Conservation (phyloP, 1,284 basidiomycete species). For the Puccinia hordei region DNA sequence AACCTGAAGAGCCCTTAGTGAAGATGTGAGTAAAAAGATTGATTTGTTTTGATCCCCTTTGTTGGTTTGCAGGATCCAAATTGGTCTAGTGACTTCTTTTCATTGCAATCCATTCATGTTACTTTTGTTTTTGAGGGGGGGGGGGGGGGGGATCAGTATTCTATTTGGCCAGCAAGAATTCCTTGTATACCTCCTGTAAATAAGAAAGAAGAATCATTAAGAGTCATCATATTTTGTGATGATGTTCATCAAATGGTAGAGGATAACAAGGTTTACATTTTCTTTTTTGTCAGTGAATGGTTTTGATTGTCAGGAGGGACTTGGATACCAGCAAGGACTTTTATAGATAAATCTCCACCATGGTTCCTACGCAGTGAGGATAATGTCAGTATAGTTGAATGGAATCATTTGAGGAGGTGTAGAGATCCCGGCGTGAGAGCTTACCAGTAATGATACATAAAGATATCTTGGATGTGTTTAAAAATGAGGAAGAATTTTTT, state of each 20-base stretch:
- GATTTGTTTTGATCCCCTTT: no score
- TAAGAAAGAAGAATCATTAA: not conserved
- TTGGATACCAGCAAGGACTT: conserved; percentile 79
- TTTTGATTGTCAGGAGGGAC: conserved; percentile 71
- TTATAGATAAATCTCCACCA: conserved; percentile 52
- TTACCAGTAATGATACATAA: conserved; percentile 43
- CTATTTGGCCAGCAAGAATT: conserved; percentile 38
- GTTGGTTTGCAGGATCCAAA: no score
- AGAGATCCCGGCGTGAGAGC: not conserved
- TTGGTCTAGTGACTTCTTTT: no score
- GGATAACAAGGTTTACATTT: conserved; percentile 7
- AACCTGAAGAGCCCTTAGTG: no score
- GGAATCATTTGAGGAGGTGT: not conserved
- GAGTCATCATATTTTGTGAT: not conserved
- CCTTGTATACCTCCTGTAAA: conserved; percentile 38
- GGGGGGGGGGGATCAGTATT: not conserved
- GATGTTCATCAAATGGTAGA: not conserved
- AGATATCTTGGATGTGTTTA: conserved; percentile 32
- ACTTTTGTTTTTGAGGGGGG: not conserved
- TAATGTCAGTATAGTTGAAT: not conserved
- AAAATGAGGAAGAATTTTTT: no score
- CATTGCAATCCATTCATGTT: no score
- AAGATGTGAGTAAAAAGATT: no score
- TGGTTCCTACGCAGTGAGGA: conserved; percentile 25
- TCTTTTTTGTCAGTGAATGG: conserved; percentile 61